Percentiles rank a stretch among this genome's conserved stretches.
Conservation (phyloP, 768 basidiomycete genomes). For the Galerina marginata region DNA sequence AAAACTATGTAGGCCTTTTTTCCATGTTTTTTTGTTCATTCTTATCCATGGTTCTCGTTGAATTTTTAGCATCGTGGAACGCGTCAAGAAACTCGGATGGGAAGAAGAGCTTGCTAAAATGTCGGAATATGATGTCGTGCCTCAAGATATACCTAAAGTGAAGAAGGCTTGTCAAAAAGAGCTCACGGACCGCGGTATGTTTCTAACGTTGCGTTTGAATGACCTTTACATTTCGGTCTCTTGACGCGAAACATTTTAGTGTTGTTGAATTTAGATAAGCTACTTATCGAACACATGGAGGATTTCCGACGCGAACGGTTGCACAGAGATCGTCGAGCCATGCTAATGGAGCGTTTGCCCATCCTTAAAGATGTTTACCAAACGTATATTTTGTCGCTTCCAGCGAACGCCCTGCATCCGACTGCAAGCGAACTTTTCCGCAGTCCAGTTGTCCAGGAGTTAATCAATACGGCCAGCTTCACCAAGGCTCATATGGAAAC, state of each 20-base stretch:
- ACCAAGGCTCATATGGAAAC: neutral
- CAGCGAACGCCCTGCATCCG: neutral
- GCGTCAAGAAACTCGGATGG: slow-evolving; percentile 15
- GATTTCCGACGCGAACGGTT: neutral
- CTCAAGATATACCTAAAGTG: neutral
- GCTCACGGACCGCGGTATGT: slow-evolving; percentile 13
- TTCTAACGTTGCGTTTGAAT: neutral
- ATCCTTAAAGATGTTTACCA: slow-evolving; percentile 1
- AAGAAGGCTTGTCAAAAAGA: slow-evolving; percentile 12
- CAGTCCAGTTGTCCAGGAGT: neutral
- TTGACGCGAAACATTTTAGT: too few relatives aligned
- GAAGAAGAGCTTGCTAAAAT: slow-evolving; percentile 9
- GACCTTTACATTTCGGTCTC: too few relatives aligned
- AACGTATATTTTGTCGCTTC: neutral
- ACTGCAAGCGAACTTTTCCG: neutral
- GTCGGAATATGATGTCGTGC: too few relatives aligned
- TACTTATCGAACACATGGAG: too few relatives aligned
- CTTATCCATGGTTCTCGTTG: neutral
- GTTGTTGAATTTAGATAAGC: too few relatives aligned
- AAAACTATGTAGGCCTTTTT: neutral
- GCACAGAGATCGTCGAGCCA: neutral
- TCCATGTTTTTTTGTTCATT: neutral
- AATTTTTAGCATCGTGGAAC: slow-evolving; percentile 11
- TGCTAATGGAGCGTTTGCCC: slow-evolving; percentile 1
- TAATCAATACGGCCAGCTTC: neutral